These are phyloP conservation scores for Pestalotiopsis sp. DNA, from an alignment of 2,329 filamentous ascomycete genomes.

Conservation along the genomic window DNA sequence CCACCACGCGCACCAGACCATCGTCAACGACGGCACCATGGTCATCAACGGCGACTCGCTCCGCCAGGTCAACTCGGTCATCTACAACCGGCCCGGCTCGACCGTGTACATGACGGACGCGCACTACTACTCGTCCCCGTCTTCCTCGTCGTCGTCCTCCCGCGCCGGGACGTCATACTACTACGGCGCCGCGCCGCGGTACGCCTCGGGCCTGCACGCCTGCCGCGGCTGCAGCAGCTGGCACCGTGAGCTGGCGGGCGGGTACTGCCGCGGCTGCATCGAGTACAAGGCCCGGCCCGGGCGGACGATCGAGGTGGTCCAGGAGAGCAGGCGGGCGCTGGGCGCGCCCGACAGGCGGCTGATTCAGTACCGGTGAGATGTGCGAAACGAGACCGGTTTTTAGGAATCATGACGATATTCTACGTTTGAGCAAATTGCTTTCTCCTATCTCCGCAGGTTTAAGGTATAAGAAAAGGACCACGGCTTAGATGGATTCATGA, in stretches of 20 bases:
- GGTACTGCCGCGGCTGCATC: slow-evolving; percentile 8
- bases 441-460: not conserved
- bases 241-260: not conserved
- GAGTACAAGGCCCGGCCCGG: not conserved
- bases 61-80: slow-evolving; percentile 23
- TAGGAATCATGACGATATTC: not conserved
- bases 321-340: not conserved
- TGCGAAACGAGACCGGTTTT: no score
- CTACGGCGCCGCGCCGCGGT: not conserved
- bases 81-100: slow-evolving; percentile 28
- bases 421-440: not conserved
- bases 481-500: no score
- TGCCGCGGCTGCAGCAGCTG: slow-evolving; percentile 2
- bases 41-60: slow-evolving; percentile 22
- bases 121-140: not conserved
- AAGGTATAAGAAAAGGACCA: no score
- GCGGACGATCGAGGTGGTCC: not conserved
- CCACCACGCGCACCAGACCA: slow-evolving; percentile 21
- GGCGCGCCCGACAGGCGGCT: not conserved
- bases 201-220: not conserved
- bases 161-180: not conserved
- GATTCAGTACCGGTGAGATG: not conserved
- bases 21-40: slow-evolving; percentile 29
- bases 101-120: slow-evolving; percentile 17
- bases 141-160: not conserved